Evolutionary conservation across 257 asterid genomes (phyloP), one percentile per base, ranked within the genome.

Genomic region (Fraxinus americana): DNA sequence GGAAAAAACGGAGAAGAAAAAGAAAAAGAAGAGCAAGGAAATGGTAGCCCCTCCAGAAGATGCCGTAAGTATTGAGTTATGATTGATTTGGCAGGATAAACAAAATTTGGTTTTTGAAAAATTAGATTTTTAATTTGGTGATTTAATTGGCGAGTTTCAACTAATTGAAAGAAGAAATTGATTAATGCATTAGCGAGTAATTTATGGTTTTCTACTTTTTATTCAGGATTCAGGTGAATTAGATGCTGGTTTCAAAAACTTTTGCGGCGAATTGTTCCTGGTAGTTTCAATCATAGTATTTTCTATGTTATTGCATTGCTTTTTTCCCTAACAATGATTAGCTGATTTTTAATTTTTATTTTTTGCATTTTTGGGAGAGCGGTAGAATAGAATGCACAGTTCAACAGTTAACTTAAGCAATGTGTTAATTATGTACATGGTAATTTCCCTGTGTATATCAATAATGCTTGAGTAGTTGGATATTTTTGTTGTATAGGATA

Each of bases 201-300:
- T 48, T 41, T 21, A 23, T 71, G 8, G 12, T 4, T 43, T 67
- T 36, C 17, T 10, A 12, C 65, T 71, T 7, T 75, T 75, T 73
- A 67, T 59, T 81, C 91, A 88, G 94, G 94, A 30, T 11, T 23
- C 89, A 4, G 73, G 73, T 73, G 93, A 84, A 59, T 75, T 88
- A 69, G 91, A 86, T 85, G 61, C 86, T 35, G 85, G 83, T 7
- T 90, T 91, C 71, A 80, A 85, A 67, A 89, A 81, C 75, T 91
- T 92, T 77, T 89, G 93, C 83, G 85, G 92, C 72, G 92, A 92
- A 54, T 79, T 92, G 81, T 81, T 89, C 79, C 80, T 70, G 93
- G 97, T 91, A 90, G 74, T 72, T 7, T 73, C 21, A 32, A 30
- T 32, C 67, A 63, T 25, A 71, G 65, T 4, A 27, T 63, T 63